Percentiles rank a stretch among this genome's conserved stretches.
Conservation (phyloP, 805 yeast genomes). For the Zygosaccharomyces bisporus region DNA sequence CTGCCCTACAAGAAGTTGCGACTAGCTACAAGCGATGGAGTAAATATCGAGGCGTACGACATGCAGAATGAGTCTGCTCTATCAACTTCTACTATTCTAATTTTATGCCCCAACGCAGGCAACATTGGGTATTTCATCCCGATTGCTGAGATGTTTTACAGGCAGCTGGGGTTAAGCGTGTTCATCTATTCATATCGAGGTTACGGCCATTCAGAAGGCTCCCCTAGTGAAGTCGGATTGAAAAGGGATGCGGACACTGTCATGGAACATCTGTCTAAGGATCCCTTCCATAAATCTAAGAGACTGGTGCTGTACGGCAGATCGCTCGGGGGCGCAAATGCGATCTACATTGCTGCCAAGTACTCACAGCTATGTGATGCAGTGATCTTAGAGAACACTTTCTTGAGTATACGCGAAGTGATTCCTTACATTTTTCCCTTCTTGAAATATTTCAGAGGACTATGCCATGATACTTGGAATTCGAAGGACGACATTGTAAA, state of each 20-base stretch:
- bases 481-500: constrained; percentile 56
- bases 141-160: constrained; percentile 64
- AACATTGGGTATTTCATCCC: constrained; percentile 91
- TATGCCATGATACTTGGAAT: constrained; percentile 83
- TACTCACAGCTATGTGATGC: constrained; percentile 53
- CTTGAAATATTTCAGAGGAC: constrained; percentile 48
- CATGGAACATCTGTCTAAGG: constrained; percentile 52
- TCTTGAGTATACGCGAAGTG: constrained; percentile 66
- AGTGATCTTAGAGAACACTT: constrained; percentile 81
- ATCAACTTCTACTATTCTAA: constrained; percentile 58
- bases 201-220: constrained; percentile 77
- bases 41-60: constrained; percentile 60
- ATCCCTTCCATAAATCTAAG: constrained; percentile 48
- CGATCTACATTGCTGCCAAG: constrained; percentile 70
- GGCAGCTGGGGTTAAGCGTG: constrained; percentile 65
- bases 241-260: constrained; percentile 78
- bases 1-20: constrained; percentile 61
- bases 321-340: constrained; percentile 93
- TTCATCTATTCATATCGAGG: constrained; percentile 88
- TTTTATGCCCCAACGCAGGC: constrained; percentile 92
- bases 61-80: constrained; percentile 30
- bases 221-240: constrained; percentile 71
- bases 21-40: constrained; percentile 67
- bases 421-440: constrained; percentile 72
- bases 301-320: constrained; percentile 72